Evolutionary conservation across 2,329 filamentous ascomycete genomes (phyloP), one percentile per base, ranked within the genome.

Genomic region (Phyllosticta capitalensis): DNA sequence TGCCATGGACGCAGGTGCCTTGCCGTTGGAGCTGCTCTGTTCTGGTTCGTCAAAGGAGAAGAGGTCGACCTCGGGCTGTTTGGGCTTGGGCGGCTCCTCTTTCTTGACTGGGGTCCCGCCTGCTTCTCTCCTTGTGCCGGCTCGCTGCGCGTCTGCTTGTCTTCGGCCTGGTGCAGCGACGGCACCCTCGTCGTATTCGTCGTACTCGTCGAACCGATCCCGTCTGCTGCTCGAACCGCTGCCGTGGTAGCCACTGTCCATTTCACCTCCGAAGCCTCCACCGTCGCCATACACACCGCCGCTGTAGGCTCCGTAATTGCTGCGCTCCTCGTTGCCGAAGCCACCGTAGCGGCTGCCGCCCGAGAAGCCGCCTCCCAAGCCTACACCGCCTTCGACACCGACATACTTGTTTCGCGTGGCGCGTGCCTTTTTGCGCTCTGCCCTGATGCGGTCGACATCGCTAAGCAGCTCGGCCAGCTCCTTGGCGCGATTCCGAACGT

Each of bases 401-500:
- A 88, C 89, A 72, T 96, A 99, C 75, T 99, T 99, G 76, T 92
- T 92, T 73, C 92, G 88, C 68, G 92, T 95, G 50, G 86, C 75
- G 62, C 91, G 83, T 49, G 94, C 89, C 79, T 99, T 99, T 80
- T 99, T 99, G 56, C 84, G 75, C 71, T 87, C 84, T 17, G 79
- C 61, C 59, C 84, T 78, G 66, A 97, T 96, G 19, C 87, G 83
- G 19, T 97, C 92, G 61, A 96, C 90, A 66, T 99, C 94, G 67
- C 89, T 81, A 54, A 99, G 80, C n/a, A 99, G 83, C 64, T 99
- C 95, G 12, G 90, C 88, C 55, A 99, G 80, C 76, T 99, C 94
- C 76, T 96, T 96, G 65, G 94, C 91, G 65, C 94, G 84, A 76
- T 97, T 97, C 65, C 94, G 88, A 61, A 99, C 94, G 70, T 99